A percentile compares a stretch with the other conserved stretches of the same genome.
These are phyloP conservation scores for Lizonia empirigonia DNA, from an alignment of 2,329 filamentous ascomycete genomes.

Conservation along the genomic window DNA sequence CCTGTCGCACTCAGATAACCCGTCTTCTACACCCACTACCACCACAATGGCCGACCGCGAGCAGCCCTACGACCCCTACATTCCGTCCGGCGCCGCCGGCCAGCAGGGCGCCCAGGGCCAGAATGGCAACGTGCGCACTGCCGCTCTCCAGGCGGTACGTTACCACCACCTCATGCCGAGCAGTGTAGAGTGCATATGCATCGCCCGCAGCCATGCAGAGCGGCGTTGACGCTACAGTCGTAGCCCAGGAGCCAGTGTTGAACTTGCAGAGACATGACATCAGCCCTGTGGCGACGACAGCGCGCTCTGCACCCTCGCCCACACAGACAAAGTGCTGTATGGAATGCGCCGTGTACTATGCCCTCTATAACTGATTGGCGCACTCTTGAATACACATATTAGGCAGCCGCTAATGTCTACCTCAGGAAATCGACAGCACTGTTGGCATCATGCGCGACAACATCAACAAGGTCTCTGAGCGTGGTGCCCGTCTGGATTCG, in stretches of 20 bases:
- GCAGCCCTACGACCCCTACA: slow-evolving; percentile 85
- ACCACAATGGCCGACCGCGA: slow-evolving; percentile 62
- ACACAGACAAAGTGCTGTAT: neutral
- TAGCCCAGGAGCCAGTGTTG: slow-evolving; percentile 13
- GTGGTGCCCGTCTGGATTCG: slow-evolving; percentile 85
- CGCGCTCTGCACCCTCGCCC: neutral
- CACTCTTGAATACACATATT: neutral
- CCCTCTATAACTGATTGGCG: neutral
- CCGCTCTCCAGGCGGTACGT: slow-evolving; percentile 80
- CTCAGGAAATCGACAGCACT: slow-evolving; percentile 94
- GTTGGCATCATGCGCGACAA: slow-evolving; percentile 96
- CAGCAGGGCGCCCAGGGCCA: slow-evolving; percentile 55
- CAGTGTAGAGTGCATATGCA: slow-evolving; percentile 3
- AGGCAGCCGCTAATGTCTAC: slow-evolving; percentile 6
- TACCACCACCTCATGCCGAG: slow-evolving; percentile 1
- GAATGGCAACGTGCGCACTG: slow-evolving; percentile 67
- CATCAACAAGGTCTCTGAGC: slow-evolving; percentile 94
- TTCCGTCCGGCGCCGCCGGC: slow-evolving; percentile 68
- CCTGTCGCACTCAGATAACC: slow-evolving; percentile 23
- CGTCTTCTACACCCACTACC: slow-evolving; percentile 14
- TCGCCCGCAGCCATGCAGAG: slow-evolving; percentile 1
- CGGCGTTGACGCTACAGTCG: slow-evolving; percentile 4
- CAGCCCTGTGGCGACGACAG: slow-evolving; percentile 13
- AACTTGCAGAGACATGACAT: slow-evolving; percentile 20
- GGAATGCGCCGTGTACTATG: too few species aligned